phyloP scores from a whole-genome alignment of 352 stramenopile species.

The Globisporangium viniferum region DNA sequence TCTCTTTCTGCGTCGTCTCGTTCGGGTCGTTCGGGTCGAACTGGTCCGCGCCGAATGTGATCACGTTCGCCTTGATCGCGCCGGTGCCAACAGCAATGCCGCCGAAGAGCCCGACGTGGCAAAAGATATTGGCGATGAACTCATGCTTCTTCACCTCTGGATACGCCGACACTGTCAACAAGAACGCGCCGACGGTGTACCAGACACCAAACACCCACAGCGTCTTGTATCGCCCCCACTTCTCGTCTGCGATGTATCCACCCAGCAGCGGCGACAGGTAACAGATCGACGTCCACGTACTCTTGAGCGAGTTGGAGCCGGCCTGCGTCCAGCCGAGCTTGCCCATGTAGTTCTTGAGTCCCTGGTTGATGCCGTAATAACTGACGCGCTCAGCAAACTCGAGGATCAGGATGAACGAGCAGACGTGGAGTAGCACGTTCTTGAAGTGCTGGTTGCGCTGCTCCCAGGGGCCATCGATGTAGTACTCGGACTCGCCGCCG shows the following conservation, averaged over 20 bases:
- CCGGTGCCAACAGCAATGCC: slow-evolving; percentile 77
- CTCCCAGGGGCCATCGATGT: slow-evolving; percentile 75
- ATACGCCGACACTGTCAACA: slow-evolving; percentile 65
- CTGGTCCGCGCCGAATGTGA: slow-evolving; percentile 84
- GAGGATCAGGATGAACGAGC: slow-evolving; percentile 84
- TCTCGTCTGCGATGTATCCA: slow-evolving; percentile 85
- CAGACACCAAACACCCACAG: slow-evolving; percentile 79
- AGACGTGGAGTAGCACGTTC: slow-evolving; percentile 82
- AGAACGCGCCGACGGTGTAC: slow-evolving; percentile 71
- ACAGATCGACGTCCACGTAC: slow-evolving; percentile 85
- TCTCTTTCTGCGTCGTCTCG: slow-evolving; percentile 72
- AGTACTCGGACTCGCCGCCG: slow-evolving; percentile 53
- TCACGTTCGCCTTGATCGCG: slow-evolving; percentile 86
- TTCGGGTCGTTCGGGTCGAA: slow-evolving; percentile 85
- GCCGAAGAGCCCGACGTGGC: slow-evolving; percentile 69
- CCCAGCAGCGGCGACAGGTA: slow-evolving; percentile 81
- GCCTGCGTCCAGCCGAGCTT: slow-evolving; percentile 71
- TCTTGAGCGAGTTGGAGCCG: slow-evolving; percentile 86
- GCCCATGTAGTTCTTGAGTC: slow-evolving; percentile 86
- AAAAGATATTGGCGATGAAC: slow-evolving; percentile 59
- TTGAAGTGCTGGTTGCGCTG: slow-evolving; percentile 75
- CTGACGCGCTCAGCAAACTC: slow-evolving; percentile 83
- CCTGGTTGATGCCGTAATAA: slow-evolving; percentile 88
- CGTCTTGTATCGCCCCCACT: slow-evolving; percentile 83
- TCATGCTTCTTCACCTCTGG: slow-evolving; percentile 49